Evolutionary conservation across 225 moss, liverwort and hornwort species (phyloP).

Genomic region (Rhytidiadelphus loreus): DNA sequence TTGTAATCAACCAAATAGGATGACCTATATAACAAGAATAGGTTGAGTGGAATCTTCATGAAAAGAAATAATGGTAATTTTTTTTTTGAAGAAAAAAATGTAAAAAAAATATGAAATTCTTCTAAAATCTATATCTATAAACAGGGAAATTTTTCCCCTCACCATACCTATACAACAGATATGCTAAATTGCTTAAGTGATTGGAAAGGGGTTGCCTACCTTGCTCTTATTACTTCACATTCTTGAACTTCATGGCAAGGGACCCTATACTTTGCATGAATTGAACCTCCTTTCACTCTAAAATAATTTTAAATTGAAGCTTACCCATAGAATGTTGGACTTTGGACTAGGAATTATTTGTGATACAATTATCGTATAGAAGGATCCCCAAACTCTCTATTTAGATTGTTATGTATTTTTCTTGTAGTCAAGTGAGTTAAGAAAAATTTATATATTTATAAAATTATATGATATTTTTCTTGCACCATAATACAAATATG

Average conservation of each 20-base stretch:
- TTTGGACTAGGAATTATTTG: background rate
- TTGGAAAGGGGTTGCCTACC: too few relatives aligned
- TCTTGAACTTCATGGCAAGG: background rate
- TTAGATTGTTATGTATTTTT: background rate
- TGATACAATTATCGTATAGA: rapidly evolving
- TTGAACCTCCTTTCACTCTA: background rate
- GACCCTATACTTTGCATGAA: background rate
- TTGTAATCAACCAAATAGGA: too few relatives aligned
- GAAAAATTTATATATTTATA: background rate
- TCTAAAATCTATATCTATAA: too few relatives aligned
- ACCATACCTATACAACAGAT: too few relatives aligned
- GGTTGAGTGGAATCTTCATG: too few relatives aligned
- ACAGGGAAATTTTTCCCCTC: too few relatives aligned
- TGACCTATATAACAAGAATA: too few relatives aligned
- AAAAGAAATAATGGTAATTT: too few relatives aligned
- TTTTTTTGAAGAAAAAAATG: too few relatives aligned
- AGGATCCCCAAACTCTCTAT: background rate
- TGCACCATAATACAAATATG: background rate
- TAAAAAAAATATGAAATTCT: too few relatives aligned
- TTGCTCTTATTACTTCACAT: background rate
- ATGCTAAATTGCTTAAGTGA: too few relatives aligned
- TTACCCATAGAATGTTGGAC: background rate
- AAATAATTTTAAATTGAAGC: background rate
- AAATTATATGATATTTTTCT: background rate
- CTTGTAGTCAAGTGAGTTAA: too few relatives aligned